Evolutionary conservation across 2,329 filamentous ascomycete species (phyloP), one percentile per base, ranked within the genome.

Genomic region (Didymosphaeria variabile): DNA sequence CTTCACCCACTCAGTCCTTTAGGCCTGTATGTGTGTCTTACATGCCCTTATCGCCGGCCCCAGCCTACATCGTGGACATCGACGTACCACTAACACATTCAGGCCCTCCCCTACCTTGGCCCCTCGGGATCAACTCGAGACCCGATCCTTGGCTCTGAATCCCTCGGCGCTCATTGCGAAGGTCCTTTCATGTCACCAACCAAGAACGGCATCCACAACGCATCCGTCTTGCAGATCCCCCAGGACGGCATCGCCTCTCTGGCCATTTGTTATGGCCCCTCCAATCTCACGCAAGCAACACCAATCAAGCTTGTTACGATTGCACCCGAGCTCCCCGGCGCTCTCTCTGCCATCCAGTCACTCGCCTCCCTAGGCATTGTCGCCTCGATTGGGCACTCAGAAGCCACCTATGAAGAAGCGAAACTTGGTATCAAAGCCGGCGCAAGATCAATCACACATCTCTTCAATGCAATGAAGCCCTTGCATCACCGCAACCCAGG

Each of bases 401-500:
- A 96, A 76, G 91, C 93, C 15, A 92, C 91, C 0, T 97, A 94
- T 74, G 92, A 96, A 77, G 85, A 94, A 74, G 92, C 91, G 1
- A 88, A 90, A 4, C 80, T 82, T 5, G 91, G 91, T 21, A 86
- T 95, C 3, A 83, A 82, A n/a, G 85, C 88, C 7, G 93, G 93
- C 55, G 92, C 91, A 1, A 91, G 87, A 52, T 97, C 96, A 92
- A 91, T 97, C 67, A 97, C 93, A 0, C 93, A 97, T 73, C 84
- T 97, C 1, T 97, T 97, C 86, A 97, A 97, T 76, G 93, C 93
- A 29, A 97, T 97, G 93, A 86, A 89, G 0, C 93, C 93, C 15
- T 87, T 97, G 54, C 92, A 95, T 77, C 93, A 97, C 82, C 90
- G 94, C 60, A 93, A 97, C 78, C 93, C 94, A 0, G 93, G 93